Base-by-base conservation (phyloP, 2,329 filamentous ascomycete species). In the Colletotrichum sp. region DNA sequence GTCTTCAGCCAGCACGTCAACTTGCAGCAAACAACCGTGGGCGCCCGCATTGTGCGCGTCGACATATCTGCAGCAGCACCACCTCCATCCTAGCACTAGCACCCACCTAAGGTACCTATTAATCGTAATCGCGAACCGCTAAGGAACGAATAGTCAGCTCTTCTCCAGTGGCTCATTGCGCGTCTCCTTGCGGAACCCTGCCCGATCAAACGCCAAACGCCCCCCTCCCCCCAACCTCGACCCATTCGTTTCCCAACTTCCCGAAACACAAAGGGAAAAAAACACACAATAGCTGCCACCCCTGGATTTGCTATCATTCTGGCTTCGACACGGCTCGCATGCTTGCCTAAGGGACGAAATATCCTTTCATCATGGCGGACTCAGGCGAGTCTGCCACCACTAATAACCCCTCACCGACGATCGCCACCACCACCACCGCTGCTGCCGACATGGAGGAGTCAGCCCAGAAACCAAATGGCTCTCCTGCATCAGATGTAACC, bases 401-500 rank as follows among this genome's bases (percentile, higher is more conserved):
- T 28, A 57, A 67, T 36, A 71, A 67, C 55, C 61, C 55, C 60
- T 64, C 74, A 36, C 36, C 72, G 21, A 67, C 64, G 6, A 69
- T 64, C 36, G 21, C 72, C 18, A 34, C 32, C 7, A 65, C 60
- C 18, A 64, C 48, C 52, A 52, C 52, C 63, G 80, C 80, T 78
- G 76, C 79, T 73, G 71, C 72, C 64, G 81, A 76, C 70, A 79
- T 76, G 77, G 79, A 79, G 73, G 59, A 61, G 21, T n/a, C 30
- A 63, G 73, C 78, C 77, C 79, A 69, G 59, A 67, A 67, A 36
- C 66, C 65, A 61, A 71, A 75, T 48, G 74, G 52, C 24, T 32
- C 61, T 52, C 60, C 36, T 36, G 60, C 59, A 79, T 76, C 73
- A 78, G 79, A 76, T 77, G 78, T 76, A 80, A 82, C 64, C 36